These are phyloP conservation scores for Bjerkandera adusta DNA, from an alignment of 1,284 basidiomycete species.

Conservation along the genomic window DNA sequence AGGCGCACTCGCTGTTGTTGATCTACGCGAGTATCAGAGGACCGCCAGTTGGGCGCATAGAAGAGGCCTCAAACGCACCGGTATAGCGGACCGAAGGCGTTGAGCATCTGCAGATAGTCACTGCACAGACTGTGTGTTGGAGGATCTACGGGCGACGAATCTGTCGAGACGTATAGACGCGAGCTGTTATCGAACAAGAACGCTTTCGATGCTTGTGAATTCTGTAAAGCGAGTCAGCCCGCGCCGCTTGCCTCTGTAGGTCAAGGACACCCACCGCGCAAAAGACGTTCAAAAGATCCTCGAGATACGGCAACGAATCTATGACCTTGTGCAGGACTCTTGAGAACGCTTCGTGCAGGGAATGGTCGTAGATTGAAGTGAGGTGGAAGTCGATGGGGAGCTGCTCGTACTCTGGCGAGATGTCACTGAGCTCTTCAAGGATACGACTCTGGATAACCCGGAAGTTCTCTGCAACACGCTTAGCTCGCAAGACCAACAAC, in stretches of 20 bases:
- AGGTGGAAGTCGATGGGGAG: conserved; percentile 79
- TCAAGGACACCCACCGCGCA: conserved; percentile 57
- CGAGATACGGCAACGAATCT: conserved; percentile 68
- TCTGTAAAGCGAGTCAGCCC: conserved; percentile 41
- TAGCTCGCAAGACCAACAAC: conserved; percentile 2
- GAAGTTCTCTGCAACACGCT: conserved; percentile 67
- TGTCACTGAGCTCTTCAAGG: conserved; percentile 78
- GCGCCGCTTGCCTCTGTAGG: background rate
- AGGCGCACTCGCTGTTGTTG: conserved; percentile 26
- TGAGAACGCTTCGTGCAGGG: conserved; percentile 86
- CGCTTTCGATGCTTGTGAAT: conserved; percentile 88
- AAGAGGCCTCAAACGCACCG: conserved; percentile 53
- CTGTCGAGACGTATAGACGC: conserved; percentile 88
- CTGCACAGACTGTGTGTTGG: conserved; percentile 87
- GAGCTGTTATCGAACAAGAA: conserved; percentile 91
- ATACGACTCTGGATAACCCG: conserved; percentile 84
- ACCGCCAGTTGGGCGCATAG: background rate
- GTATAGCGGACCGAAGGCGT: conserved; percentile 84
- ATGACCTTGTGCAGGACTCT: conserved; percentile 74
- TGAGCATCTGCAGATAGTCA: conserved; percentile 89
- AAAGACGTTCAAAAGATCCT: conserved; percentile 81
- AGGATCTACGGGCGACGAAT: conserved; percentile 89
- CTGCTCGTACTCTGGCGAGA: conserved; percentile 65
- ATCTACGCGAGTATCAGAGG: conserved; percentile 20
- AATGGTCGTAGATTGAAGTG: conserved; percentile 89